Base-by-base conservation (phyloP, 2,329 filamentous ascomycete genomes). In the Microsporum canis region DNA sequence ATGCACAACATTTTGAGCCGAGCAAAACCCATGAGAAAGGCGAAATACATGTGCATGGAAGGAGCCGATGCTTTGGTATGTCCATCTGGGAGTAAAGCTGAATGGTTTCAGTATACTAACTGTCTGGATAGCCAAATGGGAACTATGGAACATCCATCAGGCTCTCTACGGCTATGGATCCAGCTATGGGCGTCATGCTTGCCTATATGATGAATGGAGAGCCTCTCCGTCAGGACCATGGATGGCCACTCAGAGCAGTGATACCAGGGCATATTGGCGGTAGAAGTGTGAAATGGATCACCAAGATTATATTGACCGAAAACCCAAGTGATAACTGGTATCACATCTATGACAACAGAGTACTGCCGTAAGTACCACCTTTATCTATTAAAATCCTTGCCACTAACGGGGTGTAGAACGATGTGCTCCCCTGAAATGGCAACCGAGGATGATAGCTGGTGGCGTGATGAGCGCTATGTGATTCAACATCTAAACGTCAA, bases 401-500 rank as follows among this genome's bases (percentile, higher is more conserved):
- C 36, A 7, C 51, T 38, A 49, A 47, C 5, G 27, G 7, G 5
- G 6, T 33, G 39, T 23, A 80, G 78, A 4, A 95, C 90, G 0
- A 91, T 86, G 81, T 80, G 96, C 14, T 87, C 86, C 8, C 90
- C 91, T 0, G 90, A 95, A 66, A 86, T 87, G 70, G 87, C 88
- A 62, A 85, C 86, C 1, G 83, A 87, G 64, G 79, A 91, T 59
- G 83, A 84, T 0, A 82, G 86, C 27, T 89, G 86, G 77, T 96
- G 91, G 91, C 86, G 79, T 68, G 91, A 96, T 70, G 91, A 96
- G 65, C 82, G 89, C 63, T 95, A 96, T 69, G 90, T 90, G 23
- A 96, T 96, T 63, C 95, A 96, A 71, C 91, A 96, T 67, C 81
- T 96, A 6, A 95, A 88, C 67, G 85, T 88, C 14, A 96, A 96